A percentile compares a stretch with the other conserved stretches of the same genome.
phyloP scores from a whole-genome alignment of 257 asterid genomes.

The Datura wrightii region DNA sequence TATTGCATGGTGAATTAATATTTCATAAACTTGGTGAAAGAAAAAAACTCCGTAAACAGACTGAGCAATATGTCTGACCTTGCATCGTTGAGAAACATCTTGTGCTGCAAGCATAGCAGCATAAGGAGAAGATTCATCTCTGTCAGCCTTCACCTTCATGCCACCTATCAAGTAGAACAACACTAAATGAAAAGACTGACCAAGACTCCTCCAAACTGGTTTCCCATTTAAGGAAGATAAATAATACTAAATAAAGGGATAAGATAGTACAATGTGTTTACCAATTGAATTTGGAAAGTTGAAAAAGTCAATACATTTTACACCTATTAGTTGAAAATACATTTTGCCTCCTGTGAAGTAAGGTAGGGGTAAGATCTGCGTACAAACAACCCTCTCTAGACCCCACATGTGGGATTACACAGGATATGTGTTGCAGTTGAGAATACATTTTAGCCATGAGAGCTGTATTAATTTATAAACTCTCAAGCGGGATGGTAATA shows the following conservation, averaged over 20 bases:
- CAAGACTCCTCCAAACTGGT: background rate
- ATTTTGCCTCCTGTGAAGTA: background rate
- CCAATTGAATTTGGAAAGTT: background rate
- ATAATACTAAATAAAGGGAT: background rate
- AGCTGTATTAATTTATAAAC: no score
- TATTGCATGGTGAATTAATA: background rate
- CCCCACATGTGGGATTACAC: no score
- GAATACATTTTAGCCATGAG: no score
- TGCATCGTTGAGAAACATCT: conserved; percentile 87
- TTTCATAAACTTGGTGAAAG: background rate
- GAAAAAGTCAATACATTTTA: background rate
- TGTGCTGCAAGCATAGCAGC: conserved; percentile 99
- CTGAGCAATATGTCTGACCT: conserved; percentile 46
- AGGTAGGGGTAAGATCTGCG: no score
- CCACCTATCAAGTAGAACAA: conserved; percentile 55
- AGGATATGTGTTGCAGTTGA: no score
- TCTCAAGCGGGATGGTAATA: no score
- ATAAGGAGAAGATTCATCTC: conserved; percentile 95
- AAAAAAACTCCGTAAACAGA: background rate
- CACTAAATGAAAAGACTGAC: background rate
- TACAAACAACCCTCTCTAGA: no score
- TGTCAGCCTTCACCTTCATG: conserved; percentile 91
- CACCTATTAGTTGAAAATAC: background rate
- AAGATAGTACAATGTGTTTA: background rate
- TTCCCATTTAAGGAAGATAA: background rate